These are phyloP conservation scores for Vigna unguiculata DNA, from an alignment of 306 rosid species.

Conservation along the genomic window DNA sequence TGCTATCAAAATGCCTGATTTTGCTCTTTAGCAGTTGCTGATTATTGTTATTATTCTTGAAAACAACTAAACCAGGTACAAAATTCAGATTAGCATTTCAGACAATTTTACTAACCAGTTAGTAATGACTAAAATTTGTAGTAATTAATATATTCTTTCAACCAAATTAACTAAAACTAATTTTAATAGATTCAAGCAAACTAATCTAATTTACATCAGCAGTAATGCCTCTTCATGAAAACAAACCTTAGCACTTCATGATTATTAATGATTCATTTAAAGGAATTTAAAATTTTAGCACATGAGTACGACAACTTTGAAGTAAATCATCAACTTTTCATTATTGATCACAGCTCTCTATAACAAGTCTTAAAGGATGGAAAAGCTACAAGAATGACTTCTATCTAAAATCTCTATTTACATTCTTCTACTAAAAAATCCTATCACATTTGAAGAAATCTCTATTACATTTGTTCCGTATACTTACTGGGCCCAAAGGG, in stretches of 20 bases:
- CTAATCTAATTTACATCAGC: not conserved
- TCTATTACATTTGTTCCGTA: conserved; percentile 28
- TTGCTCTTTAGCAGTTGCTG: not conserved
- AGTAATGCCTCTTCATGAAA: conserved; percentile 1
- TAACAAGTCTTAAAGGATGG: conserved; percentile 14
- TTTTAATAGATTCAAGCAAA: not conserved
- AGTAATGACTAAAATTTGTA: not conserved
- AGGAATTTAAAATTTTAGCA: conserved; percentile 25
- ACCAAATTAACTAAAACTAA: not conserved
- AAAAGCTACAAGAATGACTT: conserved; percentile 29
- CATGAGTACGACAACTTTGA: not conserved
- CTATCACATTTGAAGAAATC: not conserved
- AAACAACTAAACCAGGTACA: not conserved
- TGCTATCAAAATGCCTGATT: not conserved
- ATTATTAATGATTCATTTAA: not conserved
- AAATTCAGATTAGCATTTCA: not conserved
- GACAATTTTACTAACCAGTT: not conserved
- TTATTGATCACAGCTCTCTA: conserved; percentile 13
- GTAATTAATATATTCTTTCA: too few relatives aligned
- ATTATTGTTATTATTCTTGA: not conserved
- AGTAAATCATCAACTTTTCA: not conserved
- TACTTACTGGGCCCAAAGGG: conserved; percentile 4
- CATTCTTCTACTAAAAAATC: conserved; percentile 33
- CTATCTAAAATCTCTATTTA: conserved; percentile 31
- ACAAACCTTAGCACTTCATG: too few relatives aligned